phyloP scores from a whole-genome alignment of 352 stramenopile genomes.

The Pythium rhizo-oryzae region DNA sequence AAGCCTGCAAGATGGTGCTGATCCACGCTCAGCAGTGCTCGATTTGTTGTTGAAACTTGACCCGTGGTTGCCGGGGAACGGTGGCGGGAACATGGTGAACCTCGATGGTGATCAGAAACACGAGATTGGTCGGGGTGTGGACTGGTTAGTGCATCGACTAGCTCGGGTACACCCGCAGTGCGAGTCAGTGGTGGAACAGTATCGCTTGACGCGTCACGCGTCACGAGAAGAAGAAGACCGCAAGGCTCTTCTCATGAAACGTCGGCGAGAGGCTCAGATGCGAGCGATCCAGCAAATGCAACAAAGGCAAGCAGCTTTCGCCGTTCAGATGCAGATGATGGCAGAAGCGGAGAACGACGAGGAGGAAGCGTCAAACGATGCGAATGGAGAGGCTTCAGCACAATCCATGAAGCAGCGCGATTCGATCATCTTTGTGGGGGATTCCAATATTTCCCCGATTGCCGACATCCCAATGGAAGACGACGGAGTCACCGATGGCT shows the following conservation, averaged over 20 bases:
- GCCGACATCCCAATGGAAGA: slow-evolving; percentile 55
- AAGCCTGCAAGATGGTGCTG: slow-evolving; percentile 32
- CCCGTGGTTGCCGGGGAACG: slow-evolving; percentile 59
- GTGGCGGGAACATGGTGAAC: slow-evolving; percentile 54
- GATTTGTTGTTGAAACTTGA: slow-evolving; percentile 74
- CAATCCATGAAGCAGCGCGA: slow-evolving; percentile 9
- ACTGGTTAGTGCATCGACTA: slow-evolving; percentile 77
- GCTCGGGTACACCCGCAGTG: slow-evolving; percentile 53
- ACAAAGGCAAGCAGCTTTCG: slow-evolving; percentile 79
- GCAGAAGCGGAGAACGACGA: slow-evolving; percentile 47
- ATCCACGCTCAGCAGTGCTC: slow-evolving; percentile 46
- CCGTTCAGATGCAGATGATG: slow-evolving; percentile 74
- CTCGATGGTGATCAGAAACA: slow-evolving; percentile 85
- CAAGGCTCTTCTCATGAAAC: slow-evolving; percentile 58
- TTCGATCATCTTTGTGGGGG: slow-evolving; percentile 32
- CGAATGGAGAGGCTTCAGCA: background rate
- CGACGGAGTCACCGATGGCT: slow-evolving; percentile 22
- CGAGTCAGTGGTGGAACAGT: slow-evolving; percentile 47
- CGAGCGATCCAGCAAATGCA: slow-evolving; percentile 81
- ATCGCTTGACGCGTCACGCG: slow-evolving; percentile 61
- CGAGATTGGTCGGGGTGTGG: slow-evolving; percentile 75
- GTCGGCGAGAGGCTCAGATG: slow-evolving; percentile 74
- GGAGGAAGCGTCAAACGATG: slow-evolving; percentile 44
- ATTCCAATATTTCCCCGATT: no score
- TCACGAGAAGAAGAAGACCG: slow-evolving; percentile 71